A percentile compares a stretch with the other conserved stretches of the same genome.
phyloP scores from a whole-genome alignment of 73 alveolate species.

The Diophrys sp. region DNA sequence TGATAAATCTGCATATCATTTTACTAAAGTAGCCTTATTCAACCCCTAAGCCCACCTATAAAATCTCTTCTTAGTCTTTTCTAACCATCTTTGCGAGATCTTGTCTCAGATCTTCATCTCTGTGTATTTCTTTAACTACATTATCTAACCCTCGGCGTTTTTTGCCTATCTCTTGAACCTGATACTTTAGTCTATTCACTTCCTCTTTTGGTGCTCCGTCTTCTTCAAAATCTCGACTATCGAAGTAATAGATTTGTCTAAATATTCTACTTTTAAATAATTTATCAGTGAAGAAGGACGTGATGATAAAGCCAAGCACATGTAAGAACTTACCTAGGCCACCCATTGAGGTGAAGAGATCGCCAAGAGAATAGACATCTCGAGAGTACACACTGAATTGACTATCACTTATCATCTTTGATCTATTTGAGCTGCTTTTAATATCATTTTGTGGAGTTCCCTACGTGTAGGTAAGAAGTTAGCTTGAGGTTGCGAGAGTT shows the following conservation, averaged over 20 bases:
- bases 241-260: not conserved
- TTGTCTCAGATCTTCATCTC: not conserved
- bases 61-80: not conserved
- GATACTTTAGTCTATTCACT: not conserved
- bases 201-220: not conserved
- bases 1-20: not conserved
- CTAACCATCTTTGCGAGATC: not conserved
- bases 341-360: not conserved
- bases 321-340: not conserved
- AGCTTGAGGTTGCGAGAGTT: too few relatives aligned
- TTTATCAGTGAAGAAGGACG: not conserved
- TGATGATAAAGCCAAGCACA: not conserved
- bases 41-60: not conserved
- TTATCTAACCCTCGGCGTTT: not conserved
- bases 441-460: too few relatives aligned
- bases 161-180: not conserved
- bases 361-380: not conserved
- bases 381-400: not conserved
- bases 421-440: too few relatives aligned
- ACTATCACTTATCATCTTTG: not conserved
- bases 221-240: not conserved
- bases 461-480: too few relatives aligned
- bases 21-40: not conserved
- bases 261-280: too few relatives aligned
- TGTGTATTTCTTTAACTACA: too few relatives aligned